Percentiles rank a stretch among this genome's conserved stretches.
phyloP scores from a whole-genome alignment of 2,329 filamentous ascomycete genomes.

The Fusarium sublunatum region DNA sequence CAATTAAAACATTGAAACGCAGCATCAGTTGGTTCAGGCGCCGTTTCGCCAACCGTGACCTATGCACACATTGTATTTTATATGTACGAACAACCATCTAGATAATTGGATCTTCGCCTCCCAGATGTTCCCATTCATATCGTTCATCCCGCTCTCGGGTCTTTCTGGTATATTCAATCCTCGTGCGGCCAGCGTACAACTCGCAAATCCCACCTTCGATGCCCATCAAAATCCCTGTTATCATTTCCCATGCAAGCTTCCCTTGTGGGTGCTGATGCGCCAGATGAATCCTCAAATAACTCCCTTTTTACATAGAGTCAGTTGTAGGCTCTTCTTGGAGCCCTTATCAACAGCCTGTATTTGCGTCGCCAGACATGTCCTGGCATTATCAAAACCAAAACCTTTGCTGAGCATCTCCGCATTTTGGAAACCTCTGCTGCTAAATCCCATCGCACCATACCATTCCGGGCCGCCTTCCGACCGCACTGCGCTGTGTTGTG shows the following conservation, averaged over 20 bases:
- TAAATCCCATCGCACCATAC: slow-evolving; percentile 28
- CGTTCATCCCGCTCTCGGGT: slow-evolving; percentile 12
- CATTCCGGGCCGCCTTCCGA: slow-evolving; percentile 26
- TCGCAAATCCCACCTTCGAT: slow-evolving; percentile 19
- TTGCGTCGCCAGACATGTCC: slow-evolving; percentile 4
- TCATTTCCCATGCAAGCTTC: slow-evolving; percentile 10
- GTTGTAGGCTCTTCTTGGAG: slow-evolving; percentile 4
- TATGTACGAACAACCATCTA: slow-evolving; percentile 9
- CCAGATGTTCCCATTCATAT: slow-evolving; percentile 32
- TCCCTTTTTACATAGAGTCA: slow-evolving; percentile 3
- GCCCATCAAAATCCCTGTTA: slow-evolving; percentile 9
- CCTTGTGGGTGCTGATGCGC: slow-evolving; percentile 19
- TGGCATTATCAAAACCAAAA: slow-evolving; percentile 7
- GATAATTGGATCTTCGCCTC: slow-evolving; percentile 12
- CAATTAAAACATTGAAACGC: slow-evolving; percentile 3
- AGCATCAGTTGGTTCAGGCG: background rate
- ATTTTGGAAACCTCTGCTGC: slow-evolving; percentile 17
- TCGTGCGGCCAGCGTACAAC: slow-evolving; percentile 36
- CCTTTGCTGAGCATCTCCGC: slow-evolving; percentile 17
- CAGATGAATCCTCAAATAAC: slow-evolving; percentile 21
- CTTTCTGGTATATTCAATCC: slow-evolving; percentile 40
- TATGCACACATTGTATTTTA: slow-evolving; percentile 2
- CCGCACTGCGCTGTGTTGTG: slow-evolving; percentile 8
- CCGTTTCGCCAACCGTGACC: slow-evolving; percentile 7
- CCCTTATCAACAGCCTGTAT: slow-evolving; percentile 5